Conservation (phyloP, 345 rosid species). For the Melaleuca quinquenervia region DNA sequence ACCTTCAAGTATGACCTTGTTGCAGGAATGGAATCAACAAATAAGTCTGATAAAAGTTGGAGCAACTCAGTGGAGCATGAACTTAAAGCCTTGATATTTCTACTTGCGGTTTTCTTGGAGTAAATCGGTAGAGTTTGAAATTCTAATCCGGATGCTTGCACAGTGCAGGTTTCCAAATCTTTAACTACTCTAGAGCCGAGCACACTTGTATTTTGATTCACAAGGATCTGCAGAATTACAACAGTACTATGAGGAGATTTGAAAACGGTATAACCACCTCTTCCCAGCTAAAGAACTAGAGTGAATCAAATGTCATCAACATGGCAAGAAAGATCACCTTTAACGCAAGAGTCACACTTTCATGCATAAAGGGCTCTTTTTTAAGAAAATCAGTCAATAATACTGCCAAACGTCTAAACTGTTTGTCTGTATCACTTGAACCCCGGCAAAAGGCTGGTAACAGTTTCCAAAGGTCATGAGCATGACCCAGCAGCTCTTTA, state of each 20-base stretch:
- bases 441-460: slow-evolving; percentile 75
- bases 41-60: slow-evolving; percentile 50
- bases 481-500: slow-evolving; percentile 52
- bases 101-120: slow-evolving; percentile 58
- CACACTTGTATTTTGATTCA: slow-evolving; percentile 54
- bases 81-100: slow-evolving; percentile 56
- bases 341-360: slow-evolving; percentile 52
- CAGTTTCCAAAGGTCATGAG: slow-evolving; percentile 60
- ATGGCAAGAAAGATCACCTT: slow-evolving; percentile 32
- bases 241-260: not conserved
- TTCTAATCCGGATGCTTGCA: slow-evolving; percentile 22
- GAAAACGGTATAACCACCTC: not conserved
- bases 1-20: slow-evolving; percentile 68
- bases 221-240: slow-evolving; percentile 27
- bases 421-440: slow-evolving; percentile 49
- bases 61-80: slow-evolving; percentile 60
- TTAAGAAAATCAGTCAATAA: slow-evolving; percentile 43
- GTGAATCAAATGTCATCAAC: not conserved
- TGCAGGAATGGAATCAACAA: slow-evolving; percentile 31
- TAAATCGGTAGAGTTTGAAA: slow-evolving; percentile 22
- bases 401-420: slow-evolving; percentile 44
- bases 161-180: slow-evolving; percentile 9
- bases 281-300: not conserved
- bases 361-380: slow-evolving; percentile 57
- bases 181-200: slow-evolving; percentile 16